These are phyloP conservation scores for Amphibolis antarctica DNA, from an alignment of 106 monocot genomes.

Conservation along the genomic window DNA sequence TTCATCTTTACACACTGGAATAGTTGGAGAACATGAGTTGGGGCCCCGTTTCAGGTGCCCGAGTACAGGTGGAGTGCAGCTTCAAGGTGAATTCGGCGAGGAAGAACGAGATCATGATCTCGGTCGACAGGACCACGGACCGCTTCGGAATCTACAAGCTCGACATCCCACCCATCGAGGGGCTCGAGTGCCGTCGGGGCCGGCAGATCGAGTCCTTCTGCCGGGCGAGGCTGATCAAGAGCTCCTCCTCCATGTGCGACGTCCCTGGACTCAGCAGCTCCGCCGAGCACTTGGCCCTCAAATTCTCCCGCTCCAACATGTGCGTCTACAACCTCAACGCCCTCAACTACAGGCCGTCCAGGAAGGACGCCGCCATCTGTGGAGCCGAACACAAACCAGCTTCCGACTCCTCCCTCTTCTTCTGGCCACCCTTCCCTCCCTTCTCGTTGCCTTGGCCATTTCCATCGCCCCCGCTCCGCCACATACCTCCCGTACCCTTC, in stretches of 20 bases:
- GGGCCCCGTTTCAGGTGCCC: constrained; percentile 42
- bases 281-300: constrained; percentile 43
- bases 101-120: constrained; percentile 43
- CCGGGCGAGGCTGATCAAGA: constrained; percentile 34
- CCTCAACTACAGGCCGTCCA: constrained; percentile 56
- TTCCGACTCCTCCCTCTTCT: constrained; percentile 47
- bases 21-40: not conserved
- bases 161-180: constrained; percentile 68
- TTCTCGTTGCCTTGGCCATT: constrained; percentile 26
- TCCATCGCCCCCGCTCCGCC: constrained; percentile 13
- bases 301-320: constrained; percentile 13
- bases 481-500: constrained; percentile 25
- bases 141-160: constrained; percentile 53
- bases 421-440: constrained; percentile 61
- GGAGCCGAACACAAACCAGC: not conserved
- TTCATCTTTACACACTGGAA: not conserved
- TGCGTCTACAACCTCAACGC: constrained; percentile 80
- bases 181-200: constrained; percentile 55
- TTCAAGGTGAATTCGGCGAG: constrained; percentile 32
- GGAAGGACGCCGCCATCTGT: constrained; percentile 27
- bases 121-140: constrained; percentile 49
- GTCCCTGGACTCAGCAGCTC: constrained; percentile 50
- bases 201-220: constrained; percentile 57
- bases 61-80: constrained; percentile 57
- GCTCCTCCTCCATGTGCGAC: constrained; percentile 52